Evolutionary conservation across 768 basidiomycete species (phyloP).

Genomic region (Suillus ampliporus): DNA sequence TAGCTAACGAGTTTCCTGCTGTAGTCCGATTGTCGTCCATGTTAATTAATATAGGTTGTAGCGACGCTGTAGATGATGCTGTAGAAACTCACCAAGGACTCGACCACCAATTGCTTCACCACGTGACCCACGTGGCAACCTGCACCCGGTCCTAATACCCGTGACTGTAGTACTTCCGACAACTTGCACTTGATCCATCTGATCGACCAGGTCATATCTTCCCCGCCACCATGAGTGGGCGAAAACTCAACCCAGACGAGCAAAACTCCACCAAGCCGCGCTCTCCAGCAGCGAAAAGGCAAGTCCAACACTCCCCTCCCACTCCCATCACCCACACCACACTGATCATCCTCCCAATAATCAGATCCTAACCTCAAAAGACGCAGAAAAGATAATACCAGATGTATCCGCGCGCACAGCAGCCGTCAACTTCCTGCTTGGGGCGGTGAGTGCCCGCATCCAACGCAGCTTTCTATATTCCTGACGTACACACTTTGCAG

Average conservation of each 20-base stretch:
- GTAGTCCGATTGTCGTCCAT: slow-evolving; percentile 20
- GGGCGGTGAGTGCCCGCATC: slow-evolving; percentile 56
- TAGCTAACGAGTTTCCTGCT: slow-evolving; percentile 12
- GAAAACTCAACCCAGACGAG: slow-evolving; percentile 57
- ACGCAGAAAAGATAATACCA: slow-evolving; percentile 67
- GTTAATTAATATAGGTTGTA: slow-evolving; percentile 9
- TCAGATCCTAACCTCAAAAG: slow-evolving; percentile 57
- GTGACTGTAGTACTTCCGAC: no score
- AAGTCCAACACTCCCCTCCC: slow-evolving; percentile 43
- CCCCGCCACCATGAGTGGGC: slow-evolving; percentile 50
- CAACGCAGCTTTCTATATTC: slow-evolving; percentile 32
- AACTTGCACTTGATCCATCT: neutral
- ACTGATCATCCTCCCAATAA: slow-evolving; percentile 31
- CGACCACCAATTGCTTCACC: no score
- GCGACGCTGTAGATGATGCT: no score
- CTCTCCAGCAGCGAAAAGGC: slow-evolving; percentile 49
- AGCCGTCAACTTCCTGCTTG: slow-evolving; percentile 82
- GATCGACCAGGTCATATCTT: neutral
- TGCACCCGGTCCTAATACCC: no score
- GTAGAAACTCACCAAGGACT: no score
- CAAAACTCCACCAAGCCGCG: slow-evolving; percentile 5
- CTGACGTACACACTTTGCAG: slow-evolving; percentile 42
- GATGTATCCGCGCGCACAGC: slow-evolving; percentile 65
- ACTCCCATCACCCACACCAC: neutral
- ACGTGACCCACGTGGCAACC: neutral